Conservation (phyloP, 2,329 filamentous ascomycete species). For the Graphilbum sp. region DNA sequence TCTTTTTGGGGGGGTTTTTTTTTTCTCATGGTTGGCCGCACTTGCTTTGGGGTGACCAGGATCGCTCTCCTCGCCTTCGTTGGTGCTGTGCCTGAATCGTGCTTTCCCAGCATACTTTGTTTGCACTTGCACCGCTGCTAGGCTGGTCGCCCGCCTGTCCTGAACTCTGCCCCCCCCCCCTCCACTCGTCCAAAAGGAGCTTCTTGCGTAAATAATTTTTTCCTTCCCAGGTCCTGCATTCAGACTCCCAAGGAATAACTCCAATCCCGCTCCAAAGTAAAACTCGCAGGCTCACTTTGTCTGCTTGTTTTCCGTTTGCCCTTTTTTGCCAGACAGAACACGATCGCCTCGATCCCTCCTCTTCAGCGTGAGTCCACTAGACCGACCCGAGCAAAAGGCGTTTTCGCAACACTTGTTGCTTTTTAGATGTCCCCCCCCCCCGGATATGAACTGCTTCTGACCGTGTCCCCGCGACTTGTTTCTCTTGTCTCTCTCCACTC, state of each 20-base stretch:
- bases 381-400: too few species aligned
- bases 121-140: neutral
- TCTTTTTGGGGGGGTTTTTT: too few species aligned
- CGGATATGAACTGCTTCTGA: too few species aligned
- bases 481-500: too few species aligned
- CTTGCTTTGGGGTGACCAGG: too few species aligned
- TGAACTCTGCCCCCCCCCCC: neutral
- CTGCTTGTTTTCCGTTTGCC: neutral
- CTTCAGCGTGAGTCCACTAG: neutral
- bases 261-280: too few species aligned
- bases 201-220: constrained; percentile 7
- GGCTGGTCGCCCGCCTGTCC: neutral
- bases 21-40: too few species aligned
- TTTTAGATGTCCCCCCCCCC: too few species aligned
- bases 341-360: neutral
- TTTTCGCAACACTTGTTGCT: neutral
- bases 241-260: neutral
- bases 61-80: neutral
- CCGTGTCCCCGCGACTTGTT: too few species aligned
- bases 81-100: too few species aligned
- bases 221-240: neutral
- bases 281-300: too few species aligned
- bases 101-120: neutral
- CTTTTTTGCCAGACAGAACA: neutral
- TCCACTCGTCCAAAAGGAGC: constrained; percentile 3